Base-by-base conservation (phyloP, 2,329 filamentous ascomycete species). In the Cryphonectria japonica region DNA sequence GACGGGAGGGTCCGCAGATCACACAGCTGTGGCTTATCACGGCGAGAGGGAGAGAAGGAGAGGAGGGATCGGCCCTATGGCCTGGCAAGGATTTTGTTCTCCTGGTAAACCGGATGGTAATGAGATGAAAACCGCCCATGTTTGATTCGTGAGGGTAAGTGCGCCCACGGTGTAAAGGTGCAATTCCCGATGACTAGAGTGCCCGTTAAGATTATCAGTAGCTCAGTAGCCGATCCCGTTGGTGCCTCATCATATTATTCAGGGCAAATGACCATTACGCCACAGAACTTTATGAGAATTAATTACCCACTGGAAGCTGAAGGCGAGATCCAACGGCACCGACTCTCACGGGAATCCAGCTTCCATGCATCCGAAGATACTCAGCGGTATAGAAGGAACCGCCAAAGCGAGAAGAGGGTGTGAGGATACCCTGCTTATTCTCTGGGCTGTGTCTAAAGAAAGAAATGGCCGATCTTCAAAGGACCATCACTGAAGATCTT, bases 101-200 rank as follows among this genome's bases (percentile, higher is more conserved):
- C 37, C 32, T 16, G 6, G 9, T 54, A 37, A 26, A 50, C 11
- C 6, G 32, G n/a, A 37, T 22, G 43, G 22, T 54, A 14, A 52
- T 37, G 63, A 66, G 63, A 66, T 66, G 64, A 66, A 66, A 19
- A n/a, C 4, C 29, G 6, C 16, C 43, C 13, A 13, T 39, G 16
- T 37, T 32, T 66, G 46, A 4, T 54, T 37, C 22, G 3, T 43
- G 52, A 41, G 14, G 62, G 11, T 41, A 26, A 29, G 32, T 32
- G n/a, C n/a, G 16, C 29, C n/a, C n/a, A 43, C 26, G 14, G 39
- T 9, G n/a, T 50, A 6, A 14, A 6, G 52, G 26, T 57, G 0
- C 26, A 16, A 26, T 57, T 13, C 14, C 54, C 14, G 14, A 3
- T 19, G 22, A 62, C 26, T 2, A 32, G 26, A 13, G 2, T 63